phyloP scores from a whole-genome alignment of 2,329 filamentous ascomycete genomes.

The Aspergillus brunneoviolaceus region DNA sequence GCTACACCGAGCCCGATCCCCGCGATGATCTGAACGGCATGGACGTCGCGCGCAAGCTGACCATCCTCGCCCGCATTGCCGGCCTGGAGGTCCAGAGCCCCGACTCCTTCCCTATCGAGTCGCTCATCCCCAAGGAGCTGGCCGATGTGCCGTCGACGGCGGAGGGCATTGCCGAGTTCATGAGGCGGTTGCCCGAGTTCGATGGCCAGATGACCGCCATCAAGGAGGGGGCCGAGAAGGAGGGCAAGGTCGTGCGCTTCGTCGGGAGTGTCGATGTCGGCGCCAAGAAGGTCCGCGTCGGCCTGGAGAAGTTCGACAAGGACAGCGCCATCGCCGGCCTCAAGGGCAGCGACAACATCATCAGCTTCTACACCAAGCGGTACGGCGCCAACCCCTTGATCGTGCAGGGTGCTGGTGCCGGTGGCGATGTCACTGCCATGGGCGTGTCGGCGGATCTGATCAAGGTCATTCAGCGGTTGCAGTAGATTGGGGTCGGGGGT shows the following conservation, averaged over 20 bases:
- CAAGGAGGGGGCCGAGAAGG: conserved; percentile 79
- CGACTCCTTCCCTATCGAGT: conserved; percentile 89
- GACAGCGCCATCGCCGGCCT: conserved; percentile 89
- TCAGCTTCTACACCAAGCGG: conserved; percentile 95
- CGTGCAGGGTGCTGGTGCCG: conserved; percentile 90
- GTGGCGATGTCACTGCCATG: conserved; percentile 96
- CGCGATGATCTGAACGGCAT: conserved; percentile 83
- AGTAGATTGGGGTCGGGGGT: conserved; percentile 33
- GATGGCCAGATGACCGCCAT: conserved; percentile 87
- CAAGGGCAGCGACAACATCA: conserved; percentile 98
- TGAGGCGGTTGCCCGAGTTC: conserved; percentile 75
- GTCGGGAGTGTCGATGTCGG: conserved; percentile 88
- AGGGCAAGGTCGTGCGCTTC: conserved; percentile 90
- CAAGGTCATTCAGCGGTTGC: conserved; percentile 77
- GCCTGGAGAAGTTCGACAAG: conserved; percentile 82
- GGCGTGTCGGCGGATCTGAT: conserved; percentile 91
- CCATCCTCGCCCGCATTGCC: conserved; percentile 83
- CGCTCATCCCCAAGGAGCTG: conserved; percentile 83
- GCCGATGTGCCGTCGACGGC: conserved; percentile 64
- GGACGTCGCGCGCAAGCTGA: conserved; percentile 92
- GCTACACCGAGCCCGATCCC: conserved; percentile 88
- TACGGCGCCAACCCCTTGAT: conserved; percentile 91
- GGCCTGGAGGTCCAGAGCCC: conserved; percentile 80
- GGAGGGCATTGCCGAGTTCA: conserved; percentile 73
- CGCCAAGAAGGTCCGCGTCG: conserved; percentile 83